Conservation (phyloP, 1,284 basidiomycete genomes). For the Entoloma clypeatum region DNA sequence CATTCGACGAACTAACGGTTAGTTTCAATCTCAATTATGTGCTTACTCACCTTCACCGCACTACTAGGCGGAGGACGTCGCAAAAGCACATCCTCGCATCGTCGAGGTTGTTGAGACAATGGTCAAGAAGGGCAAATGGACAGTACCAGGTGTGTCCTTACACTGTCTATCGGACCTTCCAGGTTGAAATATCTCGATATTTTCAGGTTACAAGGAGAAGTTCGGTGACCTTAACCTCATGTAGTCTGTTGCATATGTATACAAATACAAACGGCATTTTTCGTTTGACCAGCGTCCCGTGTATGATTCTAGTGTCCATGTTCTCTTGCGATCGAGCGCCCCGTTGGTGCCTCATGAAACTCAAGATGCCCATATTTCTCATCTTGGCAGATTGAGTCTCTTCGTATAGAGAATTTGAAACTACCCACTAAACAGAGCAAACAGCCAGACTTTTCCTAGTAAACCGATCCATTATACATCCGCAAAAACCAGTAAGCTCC, state of each 20-base stretch:
- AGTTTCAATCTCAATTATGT: constrained; percentile 15
- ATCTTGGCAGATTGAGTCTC: too few species aligned
- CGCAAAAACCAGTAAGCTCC: constrained; percentile 68
- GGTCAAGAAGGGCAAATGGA: constrained; percentile 99
- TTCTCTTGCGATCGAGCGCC: too few species aligned
- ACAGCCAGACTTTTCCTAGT: too few species aligned
- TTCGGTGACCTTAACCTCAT: constrained; percentile 89
- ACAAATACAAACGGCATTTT: background rate
- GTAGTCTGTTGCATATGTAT: constrained; percentile 42
- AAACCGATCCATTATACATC: constrained; percentile 38
- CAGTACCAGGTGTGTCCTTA: constrained; percentile 72
- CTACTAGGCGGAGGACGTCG: constrained; percentile 81
- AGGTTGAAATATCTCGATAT: constrained; percentile 5
- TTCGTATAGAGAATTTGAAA: too few species aligned
- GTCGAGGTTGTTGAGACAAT: constrained; percentile 92
- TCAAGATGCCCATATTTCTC: too few species aligned
- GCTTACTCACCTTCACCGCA: background rate
- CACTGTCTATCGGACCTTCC: background rate
- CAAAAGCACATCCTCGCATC: constrained; percentile 91
- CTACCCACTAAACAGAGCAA: too few species aligned
- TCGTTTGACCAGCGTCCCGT: constrained; percentile 2
- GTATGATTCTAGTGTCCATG: too few species aligned
- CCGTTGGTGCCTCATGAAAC: too few species aligned
- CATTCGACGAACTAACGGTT: constrained; percentile 96
- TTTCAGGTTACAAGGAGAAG: constrained; percentile 84